Evolutionary conservation across 805 yeast species (phyloP).

Genomic region (Spathaspora arborariae): DNA sequence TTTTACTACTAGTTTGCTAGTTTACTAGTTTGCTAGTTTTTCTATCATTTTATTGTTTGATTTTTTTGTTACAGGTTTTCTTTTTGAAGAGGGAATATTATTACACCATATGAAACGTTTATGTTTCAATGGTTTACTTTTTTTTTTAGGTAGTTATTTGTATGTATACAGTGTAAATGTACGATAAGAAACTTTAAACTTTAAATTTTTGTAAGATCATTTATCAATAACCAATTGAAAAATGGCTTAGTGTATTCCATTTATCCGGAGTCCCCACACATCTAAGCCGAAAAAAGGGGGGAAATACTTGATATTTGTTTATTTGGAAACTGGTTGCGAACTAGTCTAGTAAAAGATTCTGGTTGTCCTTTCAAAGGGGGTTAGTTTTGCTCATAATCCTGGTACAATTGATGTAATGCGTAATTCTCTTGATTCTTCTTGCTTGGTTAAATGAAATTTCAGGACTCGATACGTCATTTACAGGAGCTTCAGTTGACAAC

Average conservation of each 20-base stretch:
- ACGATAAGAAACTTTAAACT: neutral
- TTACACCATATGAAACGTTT: neutral
- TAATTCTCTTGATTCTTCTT: too few species aligned
- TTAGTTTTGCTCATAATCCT: too few species aligned
- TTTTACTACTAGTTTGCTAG: neutral
- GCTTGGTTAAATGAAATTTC: too few species aligned
- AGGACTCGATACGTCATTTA: too few species aligned
- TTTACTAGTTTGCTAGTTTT: neutral
- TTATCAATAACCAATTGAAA: too few species aligned
- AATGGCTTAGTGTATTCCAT: neutral
- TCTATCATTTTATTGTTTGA: neutral
- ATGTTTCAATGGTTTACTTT: neutral
- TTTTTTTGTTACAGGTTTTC: neutral
- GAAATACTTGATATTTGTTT: neutral
- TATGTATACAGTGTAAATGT: neutral
- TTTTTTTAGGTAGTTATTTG: neutral
- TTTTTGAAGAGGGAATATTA: neutral
- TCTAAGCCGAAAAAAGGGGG: neutral
- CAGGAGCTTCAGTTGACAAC: too few species aligned
- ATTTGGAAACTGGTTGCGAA: neutral
- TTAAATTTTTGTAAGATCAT: neutral
- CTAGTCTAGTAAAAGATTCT: neutral
- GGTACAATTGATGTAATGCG: too few species aligned
- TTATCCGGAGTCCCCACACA: neutral
- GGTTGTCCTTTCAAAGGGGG: neutral